A percentile compares a stretch with the other conserved stretches of the same genome.
phyloP scores from a whole-genome alignment of 2,329 filamentous ascomycete genomes.

The Gnomoniopsis sp. region DNA sequence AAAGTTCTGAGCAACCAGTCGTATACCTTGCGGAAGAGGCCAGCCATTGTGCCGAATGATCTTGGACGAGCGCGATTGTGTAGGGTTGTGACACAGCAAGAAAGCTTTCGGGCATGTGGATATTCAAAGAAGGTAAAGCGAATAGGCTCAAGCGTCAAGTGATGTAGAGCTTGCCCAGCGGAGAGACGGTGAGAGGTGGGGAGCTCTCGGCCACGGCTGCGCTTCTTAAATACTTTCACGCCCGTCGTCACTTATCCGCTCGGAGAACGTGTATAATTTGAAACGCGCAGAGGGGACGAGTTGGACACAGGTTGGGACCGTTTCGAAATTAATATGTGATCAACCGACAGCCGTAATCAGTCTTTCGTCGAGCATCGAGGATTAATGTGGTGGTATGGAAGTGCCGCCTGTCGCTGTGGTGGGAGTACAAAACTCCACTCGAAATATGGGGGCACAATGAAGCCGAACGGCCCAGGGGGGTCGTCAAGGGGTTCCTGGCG shows the following conservation, averaged over 20 bases:
- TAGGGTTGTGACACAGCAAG: neutral
- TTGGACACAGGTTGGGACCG: constrained; percentile 10
- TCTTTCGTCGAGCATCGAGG: constrained; percentile 19
- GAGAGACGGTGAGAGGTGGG: constrained; percentile 26
- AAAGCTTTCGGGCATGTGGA: constrained; percentile 8
- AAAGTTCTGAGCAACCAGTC: constrained; percentile 98
- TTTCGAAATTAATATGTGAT: constrained; percentile 17
- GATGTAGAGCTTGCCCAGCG: constrained; percentile 20
- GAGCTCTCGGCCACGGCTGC: constrained; percentile 30
- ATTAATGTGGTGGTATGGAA: constrained; percentile 16
- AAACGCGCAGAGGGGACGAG: constrained; percentile 13
- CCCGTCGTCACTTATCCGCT: constrained; percentile 26
- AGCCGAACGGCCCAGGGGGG: constrained; percentile 30
- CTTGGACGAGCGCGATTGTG: neutral
- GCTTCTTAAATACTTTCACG: constrained; percentile 37
- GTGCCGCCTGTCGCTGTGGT: constrained; percentile 26
- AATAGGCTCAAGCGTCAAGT: constrained; percentile 13
- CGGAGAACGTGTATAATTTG: constrained; percentile 9
- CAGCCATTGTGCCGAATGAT: constrained; percentile 66
- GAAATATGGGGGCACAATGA: constrained; percentile 29
- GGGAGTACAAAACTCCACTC: constrained; percentile 30
- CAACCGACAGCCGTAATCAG: constrained; percentile 12
- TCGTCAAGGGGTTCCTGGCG: constrained; percentile 11
- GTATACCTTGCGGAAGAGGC: constrained; percentile 90
- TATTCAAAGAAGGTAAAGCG: constrained; percentile 1